Evolutionary conservation across 78 protist species (phyloP).

Genomic region (Mastigamoeba balamuthi): DNA sequence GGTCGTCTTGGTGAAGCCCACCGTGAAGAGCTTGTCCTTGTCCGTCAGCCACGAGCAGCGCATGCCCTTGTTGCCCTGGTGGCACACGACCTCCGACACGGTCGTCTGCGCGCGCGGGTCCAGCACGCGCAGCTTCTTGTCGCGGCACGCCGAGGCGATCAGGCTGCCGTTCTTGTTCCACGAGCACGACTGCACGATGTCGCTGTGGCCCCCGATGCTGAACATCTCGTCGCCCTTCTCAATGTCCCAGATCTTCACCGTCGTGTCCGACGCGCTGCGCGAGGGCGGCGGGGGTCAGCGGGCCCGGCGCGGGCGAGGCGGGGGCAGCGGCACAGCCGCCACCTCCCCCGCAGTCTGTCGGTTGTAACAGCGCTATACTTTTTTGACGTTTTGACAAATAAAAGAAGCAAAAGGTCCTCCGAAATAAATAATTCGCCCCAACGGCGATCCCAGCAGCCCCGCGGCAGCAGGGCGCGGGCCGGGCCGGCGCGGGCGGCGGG

Average conservation of each 20-base stretch:
- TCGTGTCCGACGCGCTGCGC: too few relatives aligned
- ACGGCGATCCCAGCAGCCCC: too few relatives aligned
- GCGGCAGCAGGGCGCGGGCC: too few relatives aligned
- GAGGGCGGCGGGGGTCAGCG: too few relatives aligned
- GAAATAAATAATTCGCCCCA: too few relatives aligned
- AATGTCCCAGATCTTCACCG: constrained; percentile 84
- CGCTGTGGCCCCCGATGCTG: constrained; percentile 40
- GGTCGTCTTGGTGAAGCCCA: constrained; percentile 74
- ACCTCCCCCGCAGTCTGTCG: too few relatives aligned
- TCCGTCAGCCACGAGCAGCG: constrained; percentile 60
- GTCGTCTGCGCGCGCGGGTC: constrained; percentile 67
- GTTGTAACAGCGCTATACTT: too few relatives aligned
- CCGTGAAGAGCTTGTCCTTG: constrained; percentile 55
- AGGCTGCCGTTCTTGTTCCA: constrained; percentile 83
- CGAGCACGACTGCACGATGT: constrained; percentile 58
- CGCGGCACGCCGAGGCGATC: constrained; percentile 74
- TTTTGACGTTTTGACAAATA: too few relatives aligned
- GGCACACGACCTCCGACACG: constrained; percentile 43
- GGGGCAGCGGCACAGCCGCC: too few relatives aligned
- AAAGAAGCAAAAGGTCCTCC: too few relatives aligned
- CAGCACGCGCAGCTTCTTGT: constrained; percentile 81
- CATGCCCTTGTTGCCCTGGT: constrained; percentile 81
- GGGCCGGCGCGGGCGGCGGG: too few relatives aligned
- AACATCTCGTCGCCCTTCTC: constrained; percentile 45
- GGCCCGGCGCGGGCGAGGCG: too few relatives aligned